Evolutionary conservation across 164 flowering plant genomes (phyloP), one percentile per base, ranked within the genome.

Genomic region (Umbellularia californica): DNA sequence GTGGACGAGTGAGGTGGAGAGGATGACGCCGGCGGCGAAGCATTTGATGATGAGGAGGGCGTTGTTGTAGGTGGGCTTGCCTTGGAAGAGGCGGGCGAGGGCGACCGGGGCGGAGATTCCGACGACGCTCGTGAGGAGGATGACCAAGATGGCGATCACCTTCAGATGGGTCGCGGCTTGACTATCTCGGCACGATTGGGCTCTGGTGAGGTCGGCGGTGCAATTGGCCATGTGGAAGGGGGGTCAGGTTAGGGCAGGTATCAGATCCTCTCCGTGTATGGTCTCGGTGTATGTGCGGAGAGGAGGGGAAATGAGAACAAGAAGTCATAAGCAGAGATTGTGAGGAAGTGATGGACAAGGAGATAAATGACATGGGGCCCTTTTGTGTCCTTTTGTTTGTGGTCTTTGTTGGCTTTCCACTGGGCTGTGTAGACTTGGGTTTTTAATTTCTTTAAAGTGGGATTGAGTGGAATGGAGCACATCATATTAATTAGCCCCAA

Each of bases 1-100:
- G 79, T 91, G 95, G 74, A 91, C 93, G 33, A 91, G 87, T 6
- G 93, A 88, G 68, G 95, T 91, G 65, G 93, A 86, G 63, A 91
- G 88, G 35, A 91, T 90, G 6, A 91, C 96, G 1, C 96, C 96
- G 41, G 96, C 96, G 15, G 96, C 96, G 84, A 89, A 91, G 85
- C 93, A 90, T 81, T 91, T 91, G 83, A 91, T 88, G 24, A 86
- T 2, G 1, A 89, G 81, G 0, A 78, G 65, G 1, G 84, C 87
- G 63, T 82, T 84, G 72, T 87, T 88, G 82, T 88, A 87, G 4
- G 47, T 24, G 27, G 92, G 86, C 33, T 84, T 84, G 50, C 89
- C 89, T 7, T 86, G 89, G 77, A 91, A 88, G 9, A 71, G 55
- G 1, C 87, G 84, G 4, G 96, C 89, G 5, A 91, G 87, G 15